Conservation (phyloP, 768 basidiomycete species). For the Tricholoma hemisulphureum region DNA sequence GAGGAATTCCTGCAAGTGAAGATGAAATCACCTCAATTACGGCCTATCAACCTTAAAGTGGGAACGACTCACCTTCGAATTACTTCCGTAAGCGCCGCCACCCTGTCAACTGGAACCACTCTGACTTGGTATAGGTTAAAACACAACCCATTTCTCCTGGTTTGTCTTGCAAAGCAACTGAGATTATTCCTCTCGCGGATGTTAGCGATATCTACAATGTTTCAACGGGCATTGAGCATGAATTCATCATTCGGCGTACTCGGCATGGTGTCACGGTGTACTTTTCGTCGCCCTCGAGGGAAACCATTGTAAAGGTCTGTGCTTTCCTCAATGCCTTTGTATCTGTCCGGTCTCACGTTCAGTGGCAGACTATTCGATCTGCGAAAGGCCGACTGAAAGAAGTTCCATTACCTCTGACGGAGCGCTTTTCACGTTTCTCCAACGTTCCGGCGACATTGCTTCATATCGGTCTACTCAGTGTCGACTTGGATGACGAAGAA, state of each 20-base stretch:
- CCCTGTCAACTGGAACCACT: not conserved
- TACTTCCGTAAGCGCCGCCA: slow-evolving; percentile 55
- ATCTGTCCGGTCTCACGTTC: slow-evolving; percentile 1
- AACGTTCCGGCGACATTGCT: slow-evolving; percentile 84
- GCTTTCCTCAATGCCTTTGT: not conserved
- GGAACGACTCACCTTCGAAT: slow-evolving; percentile 72
- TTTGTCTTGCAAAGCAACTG: slow-evolving; percentile 73
- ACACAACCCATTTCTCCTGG: slow-evolving; percentile 68
- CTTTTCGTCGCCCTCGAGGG: slow-evolving; percentile 69
- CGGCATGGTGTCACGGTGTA: slow-evolving; percentile 71
- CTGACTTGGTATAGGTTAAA: slow-evolving; percentile 48
- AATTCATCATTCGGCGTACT: slow-evolving; percentile 78
- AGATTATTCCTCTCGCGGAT: slow-evolving; percentile 76
- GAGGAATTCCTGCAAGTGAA: slow-evolving; percentile 60
- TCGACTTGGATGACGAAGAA: slow-evolving; percentile 70
- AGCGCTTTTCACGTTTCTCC: slow-evolving; percentile 73
- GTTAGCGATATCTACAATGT: slow-evolving; percentile 87
- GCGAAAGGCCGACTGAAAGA: slow-evolving; percentile 72
- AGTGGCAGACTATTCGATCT: slow-evolving; percentile 61
- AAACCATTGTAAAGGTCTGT: slow-evolving; percentile 72
- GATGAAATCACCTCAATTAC: slow-evolving; percentile 66
- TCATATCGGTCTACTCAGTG: slow-evolving; percentile 82
- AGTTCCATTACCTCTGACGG: slow-evolving; percentile 47
- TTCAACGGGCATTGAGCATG: slow-evolving; percentile 71
- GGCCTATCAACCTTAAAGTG: slow-evolving; percentile 70